phyloP scores from a whole-genome alignment of 768 basidiomycete species.

The Daedaleopsis nitida region DNA sequence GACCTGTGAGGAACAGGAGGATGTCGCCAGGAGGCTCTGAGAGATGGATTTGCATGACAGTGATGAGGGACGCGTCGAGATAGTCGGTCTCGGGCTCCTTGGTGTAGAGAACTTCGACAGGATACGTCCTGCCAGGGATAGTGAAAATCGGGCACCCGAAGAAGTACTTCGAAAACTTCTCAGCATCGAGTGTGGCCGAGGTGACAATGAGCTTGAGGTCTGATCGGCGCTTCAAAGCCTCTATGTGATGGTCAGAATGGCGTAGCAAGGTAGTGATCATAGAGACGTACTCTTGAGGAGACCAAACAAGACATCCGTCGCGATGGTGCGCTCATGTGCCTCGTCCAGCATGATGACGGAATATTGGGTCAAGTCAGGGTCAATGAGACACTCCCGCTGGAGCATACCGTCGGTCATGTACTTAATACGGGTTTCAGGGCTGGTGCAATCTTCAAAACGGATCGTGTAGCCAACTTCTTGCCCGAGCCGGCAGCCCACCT shows the following conservation, averaged over 20 bases:
- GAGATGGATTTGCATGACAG: slow-evolving; percentile 98
- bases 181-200: slow-evolving; percentile 97
- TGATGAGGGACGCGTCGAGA: slow-evolving; percentile 96
- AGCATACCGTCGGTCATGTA: slow-evolving; percentile 99
- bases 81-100: slow-evolving; percentile 99
- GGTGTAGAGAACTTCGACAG: slow-evolving; percentile 97
- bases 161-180: slow-evolving; percentile 99
- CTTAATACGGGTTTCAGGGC: slow-evolving; percentile 98
- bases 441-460: slow-evolving; percentile 99
- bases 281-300: slow-evolving; percentile 80
- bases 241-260: slow-evolving; percentile 41
- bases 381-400: slow-evolving; percentile 94
- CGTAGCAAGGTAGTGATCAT: slow-evolving; percentile 10
- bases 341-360: slow-evolving; percentile 98
- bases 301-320: slow-evolving; percentile 98
- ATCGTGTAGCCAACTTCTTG: slow-evolving; percentile 99
- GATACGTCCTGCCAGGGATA: slow-evolving; percentile 99
- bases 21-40: slow-evolving; percentile 97
- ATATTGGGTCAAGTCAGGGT: slow-evolving; percentile 90
- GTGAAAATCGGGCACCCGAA: slow-evolving; percentile 99
- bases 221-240: slow-evolving; percentile 91
- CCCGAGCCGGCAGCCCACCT: slow-evolving; percentile 95
- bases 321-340: slow-evolving; percentile 97
- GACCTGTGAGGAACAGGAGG: slow-evolving; percentile 95
- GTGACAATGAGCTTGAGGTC: slow-evolving; percentile 98